These are phyloP conservation scores for Metschnikowia borealis DNA, from an alignment of 805 yeast genomes.

Conservation along the genomic window DNA sequence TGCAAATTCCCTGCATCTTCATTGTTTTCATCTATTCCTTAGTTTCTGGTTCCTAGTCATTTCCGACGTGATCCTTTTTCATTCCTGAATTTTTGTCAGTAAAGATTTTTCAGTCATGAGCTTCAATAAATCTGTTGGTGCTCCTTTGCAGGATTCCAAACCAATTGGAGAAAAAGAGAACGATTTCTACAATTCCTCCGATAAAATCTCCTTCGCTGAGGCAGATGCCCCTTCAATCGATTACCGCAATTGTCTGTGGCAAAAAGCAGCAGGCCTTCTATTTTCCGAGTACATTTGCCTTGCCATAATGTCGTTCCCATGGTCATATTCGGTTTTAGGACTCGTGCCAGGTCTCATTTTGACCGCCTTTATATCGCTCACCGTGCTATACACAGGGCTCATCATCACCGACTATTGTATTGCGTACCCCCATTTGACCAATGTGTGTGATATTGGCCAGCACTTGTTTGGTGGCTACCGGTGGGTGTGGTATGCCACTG, in stretches of 20 bases:
- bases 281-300: constrained; percentile 59
- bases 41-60: too few relatives aligned
- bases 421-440: constrained; percentile 47
- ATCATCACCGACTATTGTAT: constrained; percentile 53
- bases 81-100: too few relatives aligned
- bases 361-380: constrained; percentile 47
- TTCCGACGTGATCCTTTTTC: too few relatives aligned
- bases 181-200: constrained; percentile 5
- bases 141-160: too few relatives aligned
- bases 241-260: constrained; percentile 54
- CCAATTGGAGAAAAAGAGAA: background rate
- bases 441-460: constrained; percentile 59
- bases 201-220: constrained; percentile 2
- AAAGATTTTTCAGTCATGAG: background rate
- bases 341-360: constrained; percentile 54
- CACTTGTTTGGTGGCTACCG: constrained; percentile 48
- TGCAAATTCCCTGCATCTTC: too few relatives aligned
- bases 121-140: background rate
- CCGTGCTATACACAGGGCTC: constrained; percentile 54
- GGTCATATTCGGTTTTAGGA: constrained; percentile 60
- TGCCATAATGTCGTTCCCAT: constrained; percentile 64
- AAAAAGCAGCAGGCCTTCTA: constrained; percentile 54
- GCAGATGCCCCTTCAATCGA: constrained; percentile 29
- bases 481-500: constrained; percentile 57
- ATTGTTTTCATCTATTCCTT: too few relatives aligned